Conservation (phyloP, 345 rosid genomes). For the Dipteronia dyeriana region DNA sequence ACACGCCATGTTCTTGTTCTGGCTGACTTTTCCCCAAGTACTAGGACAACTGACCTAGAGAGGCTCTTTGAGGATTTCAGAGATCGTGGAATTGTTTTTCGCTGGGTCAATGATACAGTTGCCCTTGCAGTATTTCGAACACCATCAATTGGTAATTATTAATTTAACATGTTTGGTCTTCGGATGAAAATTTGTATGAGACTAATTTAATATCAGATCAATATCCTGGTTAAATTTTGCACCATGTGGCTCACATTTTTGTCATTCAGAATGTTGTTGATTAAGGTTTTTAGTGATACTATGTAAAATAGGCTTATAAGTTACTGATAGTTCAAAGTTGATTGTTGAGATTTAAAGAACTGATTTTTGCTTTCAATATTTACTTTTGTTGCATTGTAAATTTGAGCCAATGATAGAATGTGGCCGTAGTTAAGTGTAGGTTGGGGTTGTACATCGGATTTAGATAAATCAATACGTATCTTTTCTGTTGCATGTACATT, state of each 20-base stretch:
- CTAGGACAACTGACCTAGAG: constrained; percentile 79
- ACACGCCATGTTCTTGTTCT: constrained; percentile 85
- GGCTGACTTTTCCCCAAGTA: constrained; percentile 70
- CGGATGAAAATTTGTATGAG: not conserved
- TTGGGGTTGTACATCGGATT: no score
- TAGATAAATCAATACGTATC: no score
- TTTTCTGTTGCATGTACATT: no score
- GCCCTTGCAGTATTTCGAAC: constrained; percentile 88
- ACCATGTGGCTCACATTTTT: not conserved
- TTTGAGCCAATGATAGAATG: not conserved
- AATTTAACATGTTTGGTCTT: constrained; percentile 1
- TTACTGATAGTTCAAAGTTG: not conserved
- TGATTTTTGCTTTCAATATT: no score
- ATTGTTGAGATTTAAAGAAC: not conserved
- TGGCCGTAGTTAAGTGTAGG: not conserved
- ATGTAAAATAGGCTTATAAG: not conserved
- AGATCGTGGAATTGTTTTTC: constrained; percentile 62
- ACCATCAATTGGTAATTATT: constrained; percentile 62
- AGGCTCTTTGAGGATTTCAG: constrained; percentile 63
- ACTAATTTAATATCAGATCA: not conserved
- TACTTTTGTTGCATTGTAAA: not conserved
- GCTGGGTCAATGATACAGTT: constrained; percentile 87
- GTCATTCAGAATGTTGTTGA: not conserved
- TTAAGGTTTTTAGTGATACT: not conserved
- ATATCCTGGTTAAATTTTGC: not conserved